Conservation (phyloP, 306 rosid species). For the Heteromeles arbutifolia region DNA sequence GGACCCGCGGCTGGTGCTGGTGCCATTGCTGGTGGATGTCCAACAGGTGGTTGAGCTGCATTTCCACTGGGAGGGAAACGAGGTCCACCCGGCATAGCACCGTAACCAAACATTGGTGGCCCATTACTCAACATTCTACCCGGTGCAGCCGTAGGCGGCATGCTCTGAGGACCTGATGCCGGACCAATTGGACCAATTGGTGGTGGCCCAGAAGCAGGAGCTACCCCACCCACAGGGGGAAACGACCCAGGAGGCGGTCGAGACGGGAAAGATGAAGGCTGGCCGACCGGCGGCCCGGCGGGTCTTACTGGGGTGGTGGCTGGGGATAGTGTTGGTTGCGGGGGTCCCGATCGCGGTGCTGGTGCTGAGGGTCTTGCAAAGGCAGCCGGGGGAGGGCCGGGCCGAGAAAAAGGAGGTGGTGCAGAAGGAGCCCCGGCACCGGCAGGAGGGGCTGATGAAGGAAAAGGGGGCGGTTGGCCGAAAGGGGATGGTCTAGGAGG, state of each 20-base stretch:
- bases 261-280: constrained; percentile 31
- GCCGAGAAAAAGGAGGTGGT: constrained; percentile 50
- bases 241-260: constrained; percentile 52
- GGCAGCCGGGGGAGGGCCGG: constrained; percentile 69
- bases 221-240: constrained; percentile 29
- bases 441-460: constrained; percentile 41
- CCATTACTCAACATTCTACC: constrained; percentile 70
- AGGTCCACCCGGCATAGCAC: constrained; percentile 44
- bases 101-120: constrained; percentile 53
- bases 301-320: constrained; percentile 26
- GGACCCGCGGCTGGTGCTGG: constrained; percentile 10
- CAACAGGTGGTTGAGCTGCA: constrained; percentile 40
- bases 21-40: constrained; percentile 38
- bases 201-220: constrained; percentile 39
- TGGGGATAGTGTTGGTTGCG: constrained; percentile 37
- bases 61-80: constrained; percentile 49
- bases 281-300: constrained; percentile 40
- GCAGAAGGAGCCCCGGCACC: constrained; percentile 32
- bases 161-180: constrained; percentile 26
- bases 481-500: constrained; percentile 65
- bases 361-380: constrained; percentile 38
- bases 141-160: constrained; percentile 31
- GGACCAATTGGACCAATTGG: constrained; percentile 28
- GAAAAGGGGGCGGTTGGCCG: constrained; percentile 54
- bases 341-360: constrained; percentile 44